Conservation (phyloP, 208 protist species). For the Leishmania lainsoni region DNA sequence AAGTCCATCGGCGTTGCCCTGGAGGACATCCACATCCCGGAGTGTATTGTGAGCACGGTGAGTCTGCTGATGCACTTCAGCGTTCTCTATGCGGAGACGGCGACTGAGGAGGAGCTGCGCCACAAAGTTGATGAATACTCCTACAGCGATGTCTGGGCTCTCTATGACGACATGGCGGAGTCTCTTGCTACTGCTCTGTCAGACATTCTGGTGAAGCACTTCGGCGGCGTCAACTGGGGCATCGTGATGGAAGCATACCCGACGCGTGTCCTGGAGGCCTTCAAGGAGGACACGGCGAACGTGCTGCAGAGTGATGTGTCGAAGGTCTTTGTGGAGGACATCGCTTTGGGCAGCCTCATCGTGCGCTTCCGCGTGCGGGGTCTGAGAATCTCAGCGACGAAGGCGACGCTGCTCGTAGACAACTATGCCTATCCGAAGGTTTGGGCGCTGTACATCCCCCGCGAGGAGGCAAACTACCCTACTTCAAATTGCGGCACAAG, state of each 20-base stretch:
- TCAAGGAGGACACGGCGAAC: constrained; percentile 42
- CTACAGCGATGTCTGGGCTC: constrained; percentile 29
- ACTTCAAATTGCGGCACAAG: background rate
- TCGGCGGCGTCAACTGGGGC: constrained; percentile 56
- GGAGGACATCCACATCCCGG: constrained; percentile 32
- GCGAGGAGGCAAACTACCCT: constrained; percentile 9
- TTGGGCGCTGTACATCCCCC: constrained; percentile 53
- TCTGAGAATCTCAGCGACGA: constrained; percentile 23
- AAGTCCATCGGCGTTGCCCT: constrained; percentile 22
- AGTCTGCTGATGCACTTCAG: constrained; percentile 26
- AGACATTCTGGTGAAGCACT: constrained; percentile 34
- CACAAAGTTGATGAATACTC: constrained; percentile 29
- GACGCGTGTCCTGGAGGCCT: constrained; percentile 29
- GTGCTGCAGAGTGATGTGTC: constrained; percentile 31
- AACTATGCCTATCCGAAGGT: constrained; percentile 54
- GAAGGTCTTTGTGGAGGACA: constrained; percentile 34
- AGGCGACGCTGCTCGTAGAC: constrained; percentile 26
- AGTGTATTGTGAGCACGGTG: constrained; percentile 28
- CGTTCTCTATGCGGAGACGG: constrained; percentile 3
- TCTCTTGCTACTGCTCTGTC: constrained; percentile 2
- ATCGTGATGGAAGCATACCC: constrained; percentile 31
- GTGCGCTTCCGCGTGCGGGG: constrained; percentile 43
- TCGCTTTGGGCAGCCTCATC: constrained; percentile 42
- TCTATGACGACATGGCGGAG: constrained; percentile 33
- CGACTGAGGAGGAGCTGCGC: background rate